Base-by-base conservation (phyloP, 1,284 basidiomycete genomes). In the Heterobasidion occidentale region DNA sequence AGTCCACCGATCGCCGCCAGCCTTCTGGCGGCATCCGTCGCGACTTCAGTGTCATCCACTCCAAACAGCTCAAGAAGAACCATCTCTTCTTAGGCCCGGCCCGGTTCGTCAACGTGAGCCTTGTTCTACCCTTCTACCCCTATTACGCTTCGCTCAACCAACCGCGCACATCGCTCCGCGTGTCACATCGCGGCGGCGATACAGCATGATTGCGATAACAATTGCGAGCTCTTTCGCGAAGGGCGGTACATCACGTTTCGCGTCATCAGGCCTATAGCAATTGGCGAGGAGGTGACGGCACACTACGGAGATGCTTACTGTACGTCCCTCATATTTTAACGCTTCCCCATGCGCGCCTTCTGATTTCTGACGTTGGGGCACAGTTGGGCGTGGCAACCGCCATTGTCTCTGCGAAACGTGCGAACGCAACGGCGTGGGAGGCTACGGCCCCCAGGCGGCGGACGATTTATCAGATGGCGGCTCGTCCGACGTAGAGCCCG, bases 31-130 rank as follows among this genome's bases (percentile, higher is more conserved):
- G 90, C 61, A 88, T 89, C 58, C 79, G 90, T 56, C 78, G 88
- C 63, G 93, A 96, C 68, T 96, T 95, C 66, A 93, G 90, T 66
- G 91, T 96, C 63, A 92, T 95, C 58, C 89, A 92, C 68, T 93
- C 90, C 46, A 88, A 89, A 62, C 84, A 90, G 65, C 87, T 92
- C 77, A 91, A 92, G 73, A 92, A 91, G 75, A 94, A 93, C 65
- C 90, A 94, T 74, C 77, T 96, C 62, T 89, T 96, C 73, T 76
- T 96, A 62, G 94, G 93, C 2, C 93, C 93, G 51, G 94, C 94
- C 67, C 85, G 93, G 62, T 96, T 96, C 74, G 92, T 95, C 60
- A 96, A 96, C 68, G 92, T 94, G 72, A 79, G 90, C 62, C 50
- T 55, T 7, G 19, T 59, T 34, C 34, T 55, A 57, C 14, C 17